These are phyloP conservation scores for Trichomonas gallinae DNA, from an alignment of 208 protist genomes.

Conservation along the genomic window DNA sequence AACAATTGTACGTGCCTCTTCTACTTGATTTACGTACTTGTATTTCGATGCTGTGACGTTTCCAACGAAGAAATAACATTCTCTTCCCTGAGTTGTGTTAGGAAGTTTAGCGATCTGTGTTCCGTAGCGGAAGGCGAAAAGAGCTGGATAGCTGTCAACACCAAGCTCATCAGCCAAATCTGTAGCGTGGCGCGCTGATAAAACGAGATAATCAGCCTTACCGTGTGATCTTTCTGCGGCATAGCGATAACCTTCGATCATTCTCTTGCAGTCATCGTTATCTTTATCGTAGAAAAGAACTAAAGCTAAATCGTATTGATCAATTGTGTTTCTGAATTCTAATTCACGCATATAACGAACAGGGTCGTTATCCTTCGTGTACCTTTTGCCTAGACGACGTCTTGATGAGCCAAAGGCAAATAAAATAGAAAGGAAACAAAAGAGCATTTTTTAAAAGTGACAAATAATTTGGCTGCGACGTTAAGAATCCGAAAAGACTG, in stretches of 20 bases:
- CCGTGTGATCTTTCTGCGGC: background rate
- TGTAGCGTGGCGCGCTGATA: background rate
- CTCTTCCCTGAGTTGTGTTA: background rate
- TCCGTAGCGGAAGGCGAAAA: background rate
- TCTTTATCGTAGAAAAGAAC: background rate
- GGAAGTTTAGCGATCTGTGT: background rate
- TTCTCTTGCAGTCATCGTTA: background rate
- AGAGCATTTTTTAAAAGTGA: background rate
- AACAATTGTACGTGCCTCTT: background rate
- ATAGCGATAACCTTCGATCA: background rate
- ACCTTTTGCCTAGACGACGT: background rate
- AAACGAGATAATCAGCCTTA: background rate
- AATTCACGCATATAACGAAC: slow-evolving; percentile 6
- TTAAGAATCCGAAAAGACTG: background rate
- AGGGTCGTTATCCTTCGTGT: background rate
- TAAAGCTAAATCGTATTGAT: background rate
- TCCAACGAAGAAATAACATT: background rate
- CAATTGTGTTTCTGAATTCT: slow-evolving; percentile 6
- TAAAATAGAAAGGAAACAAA: background rate
- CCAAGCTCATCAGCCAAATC: slow-evolving; percentile 12
- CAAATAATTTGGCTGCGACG: background rate
- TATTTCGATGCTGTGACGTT: background rate
- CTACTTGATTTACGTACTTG: background rate
- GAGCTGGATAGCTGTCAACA: background rate
- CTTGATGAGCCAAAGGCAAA: background rate